These are phyloP conservation scores for Lyophyllum decastes DNA, from an alignment of 768 basidiomycete species.

Conservation along the genomic window DNA sequence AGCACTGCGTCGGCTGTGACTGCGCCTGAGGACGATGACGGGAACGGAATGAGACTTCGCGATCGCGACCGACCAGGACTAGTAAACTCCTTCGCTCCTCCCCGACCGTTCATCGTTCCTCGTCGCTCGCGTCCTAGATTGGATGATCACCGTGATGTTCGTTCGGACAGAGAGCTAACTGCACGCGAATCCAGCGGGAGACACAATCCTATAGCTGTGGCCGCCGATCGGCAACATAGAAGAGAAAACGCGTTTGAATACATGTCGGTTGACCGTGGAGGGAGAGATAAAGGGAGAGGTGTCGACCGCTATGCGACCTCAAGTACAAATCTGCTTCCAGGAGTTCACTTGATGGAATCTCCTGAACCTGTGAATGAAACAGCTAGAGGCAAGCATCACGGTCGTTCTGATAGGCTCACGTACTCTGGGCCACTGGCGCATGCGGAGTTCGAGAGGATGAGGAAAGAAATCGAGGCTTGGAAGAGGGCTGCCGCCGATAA, in stretches of 20 bases:
- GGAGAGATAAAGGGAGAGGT: conserved; percentile 24
- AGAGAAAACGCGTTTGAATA: conserved; percentile 3
- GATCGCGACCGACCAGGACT: background rate
- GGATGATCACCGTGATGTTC: conserved; percentile 1
- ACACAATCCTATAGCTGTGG: background rate
- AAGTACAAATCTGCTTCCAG: conserved; percentile 7
- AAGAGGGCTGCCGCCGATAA: conserved; percentile 48
- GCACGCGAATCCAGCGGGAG: conserved; percentile 1
- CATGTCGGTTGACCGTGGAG: conserved; percentile 2
- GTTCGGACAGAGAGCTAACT: background rate
- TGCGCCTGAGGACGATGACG: conserved; percentile 11
- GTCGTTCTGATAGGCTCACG: conserved; percentile 15
- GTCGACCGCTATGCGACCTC: conserved; percentile 10
- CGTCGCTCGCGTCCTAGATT: conserved; percentile 9
- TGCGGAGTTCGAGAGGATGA: conserved; percentile 55
- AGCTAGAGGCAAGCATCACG: conserved; percentile 14
- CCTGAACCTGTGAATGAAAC: conserved; percentile 4
- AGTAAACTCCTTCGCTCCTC: background rate
- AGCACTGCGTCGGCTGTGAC: conserved; percentile 15
- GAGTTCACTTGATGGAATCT: conserved; percentile 9
- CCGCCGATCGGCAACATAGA: background rate
- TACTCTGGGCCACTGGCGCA: conserved; percentile 38
- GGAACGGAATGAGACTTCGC: background rate
- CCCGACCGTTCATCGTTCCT: background rate
- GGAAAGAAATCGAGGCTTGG: conserved; percentile 56